phyloP scores from a whole-genome alignment of 768 basidiomycete genomes.

The Rossbeevera mucosa region DNA sequence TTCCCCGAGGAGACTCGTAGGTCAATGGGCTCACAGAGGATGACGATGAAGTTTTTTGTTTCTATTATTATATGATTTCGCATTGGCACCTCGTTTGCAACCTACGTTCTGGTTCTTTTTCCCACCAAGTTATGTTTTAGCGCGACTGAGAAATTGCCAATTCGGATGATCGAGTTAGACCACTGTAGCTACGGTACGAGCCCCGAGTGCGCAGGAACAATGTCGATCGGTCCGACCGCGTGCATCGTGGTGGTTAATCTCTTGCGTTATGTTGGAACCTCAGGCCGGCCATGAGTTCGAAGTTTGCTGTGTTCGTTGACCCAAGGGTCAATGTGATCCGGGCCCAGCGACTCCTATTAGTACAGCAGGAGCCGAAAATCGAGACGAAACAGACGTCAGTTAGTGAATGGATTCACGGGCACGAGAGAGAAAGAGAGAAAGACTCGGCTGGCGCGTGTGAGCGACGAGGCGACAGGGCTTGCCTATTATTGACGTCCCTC shows the following conservation, averaged over 20 bases:
- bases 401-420: background rate
- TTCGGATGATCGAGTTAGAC: slow-evolving; percentile 1
- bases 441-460: slow-evolving; percentile 19
- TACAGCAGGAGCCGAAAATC: slow-evolving; percentile 10
- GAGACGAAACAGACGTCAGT: slow-evolving; percentile 9
- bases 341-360: slow-evolving; percentile 9
- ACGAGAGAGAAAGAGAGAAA: background rate
- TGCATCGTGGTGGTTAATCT: slow-evolving; percentile 30
- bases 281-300: background rate
- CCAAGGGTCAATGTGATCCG: slow-evolving; percentile 10
- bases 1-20: background rate
- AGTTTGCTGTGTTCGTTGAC: background rate
- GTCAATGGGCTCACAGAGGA: background rate
- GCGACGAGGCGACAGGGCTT: slow-evolving; percentile 20
- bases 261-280: background rate
- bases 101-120: background rate
- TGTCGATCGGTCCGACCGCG: slow-evolving; percentile 14
- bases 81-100: slow-evolving; percentile 1
- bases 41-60: background rate
- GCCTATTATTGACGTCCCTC: background rate
- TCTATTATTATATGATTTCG: background rate
- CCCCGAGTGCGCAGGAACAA: slow-evolving; percentile 6
- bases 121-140: background rate
- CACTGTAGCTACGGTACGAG: slow-evolving; percentile 4
- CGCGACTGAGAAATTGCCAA: slow-evolving; percentile 3